Base-by-base conservation (phyloP, 2,329 filamentous ascomycete genomes). In the Scedosporium dehoogii region DNA sequence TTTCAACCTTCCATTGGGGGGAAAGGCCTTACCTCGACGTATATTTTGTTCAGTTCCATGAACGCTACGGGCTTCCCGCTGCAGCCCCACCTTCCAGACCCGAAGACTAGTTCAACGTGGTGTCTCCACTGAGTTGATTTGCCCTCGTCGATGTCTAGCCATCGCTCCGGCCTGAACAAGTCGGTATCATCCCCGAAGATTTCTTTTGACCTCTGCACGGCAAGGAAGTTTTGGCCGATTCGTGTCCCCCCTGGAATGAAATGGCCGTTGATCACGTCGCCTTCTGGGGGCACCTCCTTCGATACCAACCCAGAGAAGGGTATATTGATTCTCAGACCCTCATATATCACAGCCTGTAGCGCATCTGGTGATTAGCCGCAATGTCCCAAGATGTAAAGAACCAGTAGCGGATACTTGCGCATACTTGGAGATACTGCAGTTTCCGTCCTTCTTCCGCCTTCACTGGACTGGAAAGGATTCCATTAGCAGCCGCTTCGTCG, bases 141-240 rank as follows among this genome's bases (percentile, higher is more conserved):
- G 42, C 14, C 76, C 3, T 61, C 64, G 16, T 68, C 67, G 1
- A 65, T 63, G 16, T 76, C 73, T 6, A 84, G 66, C 82, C 82
- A 85, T 42, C 82, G 68, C 70, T 84, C 82, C 0, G 82, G 82
- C 6, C 81, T 70, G 63, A 76, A 85, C 12, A 73, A 69, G 27
- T 82, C 79, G 0, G 80, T 78, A 57, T 85, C 81, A 0, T 71
- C 64, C 1, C 82, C 82, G 68, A 81, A 85, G 0, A 79, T 72
- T 0, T 69, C 69, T 57, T 68, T 73, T 63, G 82, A 78, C 1
- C 81, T 73, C 55, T 80, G 78, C 61, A 85, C 67, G 2, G 81
- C 80, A 73, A 80, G 81, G 2, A 79, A 79, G 59, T 84, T 84
- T 33, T 81, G 75, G 0, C 80, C 82, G 6, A 73, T 66, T 33